Evolutionary conservation across 805 yeast species (phyloP).

Genomic region (Wickerhamiella allomyrinae): DNA sequence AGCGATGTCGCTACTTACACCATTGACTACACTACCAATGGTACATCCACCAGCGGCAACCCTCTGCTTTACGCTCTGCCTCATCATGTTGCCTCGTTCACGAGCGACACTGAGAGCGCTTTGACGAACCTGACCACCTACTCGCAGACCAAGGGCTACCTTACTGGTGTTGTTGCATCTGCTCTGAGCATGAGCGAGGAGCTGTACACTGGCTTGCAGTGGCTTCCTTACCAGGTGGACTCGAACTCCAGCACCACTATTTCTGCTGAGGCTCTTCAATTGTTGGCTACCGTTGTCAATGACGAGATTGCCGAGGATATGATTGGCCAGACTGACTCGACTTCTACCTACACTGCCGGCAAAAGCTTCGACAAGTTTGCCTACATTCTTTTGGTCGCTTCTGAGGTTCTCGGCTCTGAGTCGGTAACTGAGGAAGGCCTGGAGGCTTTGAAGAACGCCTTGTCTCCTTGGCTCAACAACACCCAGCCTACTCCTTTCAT

Average conservation of each 20-base stretch:
- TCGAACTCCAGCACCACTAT: slow-evolving; percentile 28
- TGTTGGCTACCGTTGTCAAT: slow-evolving; percentile 36
- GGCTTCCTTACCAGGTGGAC: slow-evolving; percentile 38
- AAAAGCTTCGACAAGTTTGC: slow-evolving; percentile 84
- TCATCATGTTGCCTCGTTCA: slow-evolving; percentile 42
- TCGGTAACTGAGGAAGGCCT: slow-evolving; percentile 38
- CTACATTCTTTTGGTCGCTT: slow-evolving; percentile 59
- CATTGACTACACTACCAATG: slow-evolving; percentile 36
- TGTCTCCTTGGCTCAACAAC: slow-evolving; percentile 55
- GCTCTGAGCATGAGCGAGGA: slow-evolving; percentile 24
- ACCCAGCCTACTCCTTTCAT: slow-evolving; percentile 56
- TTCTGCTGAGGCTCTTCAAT: slow-evolving; percentile 26
- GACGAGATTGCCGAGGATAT: slow-evolving; percentile 43
- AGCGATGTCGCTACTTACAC: slow-evolving; percentile 35
- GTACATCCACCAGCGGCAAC: slow-evolving; percentile 31
- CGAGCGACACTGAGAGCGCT: slow-evolving; percentile 20
- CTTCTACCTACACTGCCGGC: slow-evolving; percentile 86
- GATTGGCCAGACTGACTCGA: slow-evolving; percentile 42
- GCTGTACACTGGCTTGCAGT: slow-evolving; percentile 32
- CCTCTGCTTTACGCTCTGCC: slow-evolving; percentile 49
- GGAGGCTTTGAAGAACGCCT: slow-evolving; percentile 48
- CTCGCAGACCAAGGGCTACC: slow-evolving; percentile 35
- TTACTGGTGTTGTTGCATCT: slow-evolving; percentile 25
- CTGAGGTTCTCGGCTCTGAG: slow-evolving; percentile 46
- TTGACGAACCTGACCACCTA: slow-evolving; percentile 26